Base-by-base conservation (phyloP, 73 alveolate species). In the Diophrys appendiculata region DNA sequence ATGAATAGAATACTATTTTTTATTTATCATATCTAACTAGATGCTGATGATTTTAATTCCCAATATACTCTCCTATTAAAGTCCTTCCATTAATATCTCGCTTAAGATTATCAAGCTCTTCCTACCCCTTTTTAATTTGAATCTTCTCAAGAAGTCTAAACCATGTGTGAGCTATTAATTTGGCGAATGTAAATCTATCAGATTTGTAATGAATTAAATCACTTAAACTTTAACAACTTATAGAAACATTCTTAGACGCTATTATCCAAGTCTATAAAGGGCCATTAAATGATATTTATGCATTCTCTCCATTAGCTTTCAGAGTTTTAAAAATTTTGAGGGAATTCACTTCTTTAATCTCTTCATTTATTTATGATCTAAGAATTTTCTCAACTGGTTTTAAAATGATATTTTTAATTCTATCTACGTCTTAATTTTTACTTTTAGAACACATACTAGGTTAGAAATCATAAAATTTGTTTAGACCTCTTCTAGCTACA, bases 241-340 rank as follows among this genome's bases (percentile, higher is more conserved):
- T 68, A 32, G 94, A 84, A 1, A 91, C 97, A 91, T 95, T 95
- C 88, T 95, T 95, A 29, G 94, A 83, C 31, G 97, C 94, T 22
- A 90, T 81, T 1, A 93, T 92, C 99, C 99, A 95, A 68, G 80
- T 84, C 27, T 76, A 73, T 26, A n/a, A n/a, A n/a, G 70, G 80
- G 67, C 86, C 68, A 81, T 68, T 81, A 78, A 82, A 95, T 0
- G 97, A 83, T 0, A 95, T 84, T 73, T 95, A 95, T 0, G 99
- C 99, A 75, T 95, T 95, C 82, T 95, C 99, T 54, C 99, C 99
- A 85, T 95, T 95, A 28, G 96, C 98, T 77, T 95, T 95, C 0
- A 72, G 74, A 0, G 88, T 76, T 68, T 84, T 84, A 28, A 84
- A 0, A 0, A 84, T 35, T 32, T 84, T 88, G 22, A 84, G 80